Percentiles rank a stretch among this genome's conserved stretches.
These are phyloP conservation scores for Prunus mongolica DNA, from an alignment of 306 rosid species.

Conservation along the genomic window DNA sequence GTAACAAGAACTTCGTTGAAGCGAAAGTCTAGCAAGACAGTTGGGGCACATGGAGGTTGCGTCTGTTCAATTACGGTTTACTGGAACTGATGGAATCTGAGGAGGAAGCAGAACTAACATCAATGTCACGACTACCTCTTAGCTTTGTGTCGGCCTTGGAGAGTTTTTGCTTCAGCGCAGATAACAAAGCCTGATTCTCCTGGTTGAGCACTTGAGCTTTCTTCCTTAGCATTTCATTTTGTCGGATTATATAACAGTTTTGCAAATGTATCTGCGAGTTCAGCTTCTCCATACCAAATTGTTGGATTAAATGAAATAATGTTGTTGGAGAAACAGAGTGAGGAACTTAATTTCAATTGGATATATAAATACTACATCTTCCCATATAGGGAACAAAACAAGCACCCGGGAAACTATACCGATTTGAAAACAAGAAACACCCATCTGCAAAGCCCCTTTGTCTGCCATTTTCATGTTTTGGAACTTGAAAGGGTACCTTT, in stretches of 20 bases:
- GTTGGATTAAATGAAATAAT: neutral
- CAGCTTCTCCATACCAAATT: slow-evolving; percentile 20
- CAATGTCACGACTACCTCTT: slow-evolving; percentile 9
- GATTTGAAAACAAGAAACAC: neutral
- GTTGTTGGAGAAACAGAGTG: neutral
- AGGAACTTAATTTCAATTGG: neutral
- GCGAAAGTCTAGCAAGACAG: neutral
- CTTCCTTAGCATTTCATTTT: slow-evolving; percentile 33
- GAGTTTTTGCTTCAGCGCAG: slow-evolving; percentile 31
- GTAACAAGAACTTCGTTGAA: slow-evolving; percentile 2
- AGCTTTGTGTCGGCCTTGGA: slow-evolving; percentile 8
- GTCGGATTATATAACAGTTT: slow-evolving; percentile 31
- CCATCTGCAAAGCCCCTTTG: slow-evolving; percentile 8
- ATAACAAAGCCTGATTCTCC: slow-evolving; percentile 31
- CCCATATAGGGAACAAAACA: slow-evolving; percentile 1
- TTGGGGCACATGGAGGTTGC: neutral
- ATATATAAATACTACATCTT: neutral
- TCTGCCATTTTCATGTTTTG: slow-evolving; percentile 10
- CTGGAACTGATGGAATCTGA: slow-evolving; percentile 9
- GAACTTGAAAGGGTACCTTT: neutral
- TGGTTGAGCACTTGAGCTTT: slow-evolving; percentile 35
- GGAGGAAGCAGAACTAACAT: slow-evolving; percentile 23
- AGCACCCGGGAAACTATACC: neutral
- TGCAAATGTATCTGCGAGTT: slow-evolving; percentile 28
- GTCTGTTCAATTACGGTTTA: neutral